These are phyloP conservation scores for Phytophthora fragariae DNA, from an alignment of 352 stramenopile species.

Conservation along the genomic window DNA sequence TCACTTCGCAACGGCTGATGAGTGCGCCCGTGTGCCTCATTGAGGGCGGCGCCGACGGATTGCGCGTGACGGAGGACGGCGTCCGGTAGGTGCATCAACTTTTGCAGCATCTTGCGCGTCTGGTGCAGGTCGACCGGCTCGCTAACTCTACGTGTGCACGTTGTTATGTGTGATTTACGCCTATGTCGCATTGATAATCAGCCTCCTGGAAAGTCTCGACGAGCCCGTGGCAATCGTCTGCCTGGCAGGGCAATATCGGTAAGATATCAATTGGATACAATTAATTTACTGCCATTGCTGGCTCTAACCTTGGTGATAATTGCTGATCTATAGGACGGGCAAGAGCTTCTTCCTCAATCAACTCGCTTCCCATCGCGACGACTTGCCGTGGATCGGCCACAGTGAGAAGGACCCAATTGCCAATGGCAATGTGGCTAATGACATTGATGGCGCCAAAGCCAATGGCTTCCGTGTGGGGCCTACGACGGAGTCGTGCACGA, in stretches of 20 bases:
- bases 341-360: constrained; percentile 92
- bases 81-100: constrained; percentile 41
- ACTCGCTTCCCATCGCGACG: constrained; percentile 47
- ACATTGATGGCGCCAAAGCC: background rate
- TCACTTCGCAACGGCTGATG: constrained; percentile 4
- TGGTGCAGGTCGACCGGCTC: background rate
- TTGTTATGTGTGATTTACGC: constrained; percentile 5
- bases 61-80: constrained; percentile 63
- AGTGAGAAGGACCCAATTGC: constrained; percentile 8
- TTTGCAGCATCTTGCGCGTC: background rate
- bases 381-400: constrained; percentile 28
- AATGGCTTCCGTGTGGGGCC: constrained; percentile 77
- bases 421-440: constrained; percentile 27
- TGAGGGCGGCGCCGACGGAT: constrained; percentile 51
- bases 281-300: background rate
- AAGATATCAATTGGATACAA: background rate
- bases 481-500: constrained; percentile 87
- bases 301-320: background rate
- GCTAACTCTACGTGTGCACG: constrained; percentile 6
- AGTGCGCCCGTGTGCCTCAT: constrained; percentile 69
- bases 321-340: constrained; percentile 56
- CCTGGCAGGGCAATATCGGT: constrained; percentile 84
- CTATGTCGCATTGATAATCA: constrained; percentile 22
- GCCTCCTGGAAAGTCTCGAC: constrained; percentile 64
- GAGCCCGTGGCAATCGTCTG: constrained; percentile 85